Evolutionary conservation across 306 rosid species (phyloP).

Genomic region (Vigna mungo): DNA sequence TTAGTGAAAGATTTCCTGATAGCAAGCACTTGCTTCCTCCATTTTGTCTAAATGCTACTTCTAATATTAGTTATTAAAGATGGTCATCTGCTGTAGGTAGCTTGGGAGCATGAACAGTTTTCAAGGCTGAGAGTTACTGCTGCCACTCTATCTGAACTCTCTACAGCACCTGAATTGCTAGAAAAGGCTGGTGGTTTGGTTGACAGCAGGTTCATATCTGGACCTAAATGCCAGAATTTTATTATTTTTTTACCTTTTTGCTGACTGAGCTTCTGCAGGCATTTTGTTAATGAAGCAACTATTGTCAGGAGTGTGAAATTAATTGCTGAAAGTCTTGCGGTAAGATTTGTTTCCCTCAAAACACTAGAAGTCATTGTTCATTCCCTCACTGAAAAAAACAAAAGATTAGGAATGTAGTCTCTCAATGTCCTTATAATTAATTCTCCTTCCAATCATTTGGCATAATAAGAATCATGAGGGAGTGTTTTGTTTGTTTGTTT

Average conservation of each 20-base stretch:
- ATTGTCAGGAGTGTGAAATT: conserved; percentile 83
- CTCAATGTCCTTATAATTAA: conserved; percentile 2
- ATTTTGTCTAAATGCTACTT: conserved; percentile 31
- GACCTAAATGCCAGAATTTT: conserved; percentile 38
- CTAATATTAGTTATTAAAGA: conserved; percentile 49
- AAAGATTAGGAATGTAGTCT: conserved; percentile 12
- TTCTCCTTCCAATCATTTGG: not conserved
- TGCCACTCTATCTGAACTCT: conserved; percentile 85
- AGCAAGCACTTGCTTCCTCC: conserved; percentile 12
- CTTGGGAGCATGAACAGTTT: conserved; percentile 99
- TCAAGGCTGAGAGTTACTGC: conserved; percentile 98
- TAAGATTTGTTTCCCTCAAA: conserved; percentile 49
- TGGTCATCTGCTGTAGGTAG: conserved; percentile 79
- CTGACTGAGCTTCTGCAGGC: conserved; percentile 69
- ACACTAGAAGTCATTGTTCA: conserved; percentile 17
- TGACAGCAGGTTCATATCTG: conserved; percentile 75
- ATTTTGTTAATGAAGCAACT: conserved; percentile 68
- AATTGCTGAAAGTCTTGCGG: conserved; percentile 97
- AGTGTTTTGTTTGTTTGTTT: conserved; percentile 11
- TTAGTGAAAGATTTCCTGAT: conserved; percentile 13
- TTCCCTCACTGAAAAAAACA: not conserved
- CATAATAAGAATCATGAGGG: not conserved
- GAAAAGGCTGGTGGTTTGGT: conserved; percentile 87
- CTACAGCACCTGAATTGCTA: conserved; percentile 82
- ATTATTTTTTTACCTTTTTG: conserved; percentile 39